phyloP scores from a whole-genome alignment of 306 rosid genomes.

The Senna tora region DNA sequence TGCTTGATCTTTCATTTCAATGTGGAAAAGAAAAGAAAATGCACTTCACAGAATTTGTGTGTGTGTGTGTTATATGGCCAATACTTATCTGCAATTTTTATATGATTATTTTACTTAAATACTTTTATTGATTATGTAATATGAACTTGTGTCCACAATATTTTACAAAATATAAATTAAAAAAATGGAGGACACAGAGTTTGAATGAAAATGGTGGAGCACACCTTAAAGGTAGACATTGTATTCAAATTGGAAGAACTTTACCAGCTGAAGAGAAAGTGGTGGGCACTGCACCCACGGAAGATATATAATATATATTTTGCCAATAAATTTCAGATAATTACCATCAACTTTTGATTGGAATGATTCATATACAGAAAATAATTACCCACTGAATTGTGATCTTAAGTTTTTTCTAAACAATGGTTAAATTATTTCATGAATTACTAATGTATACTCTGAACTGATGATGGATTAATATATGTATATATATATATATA shows the following conservation, averaged over 20 bases:
- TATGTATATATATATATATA: too few species aligned
- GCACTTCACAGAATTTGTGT: not conserved
- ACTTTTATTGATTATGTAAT: too few species aligned
- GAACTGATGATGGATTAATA: too few species aligned
- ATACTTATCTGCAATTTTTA: too few species aligned
- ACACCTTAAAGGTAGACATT: not conserved
- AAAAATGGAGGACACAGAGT: slow-evolving; percentile 2
- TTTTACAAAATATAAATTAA: not conserved
- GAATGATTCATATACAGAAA: not conserved
- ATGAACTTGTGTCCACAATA: not conserved
- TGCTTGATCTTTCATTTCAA: slow-evolving; percentile 12
- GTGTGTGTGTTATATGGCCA: not conserved
- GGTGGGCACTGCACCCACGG: not conserved
- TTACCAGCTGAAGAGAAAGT: not conserved
- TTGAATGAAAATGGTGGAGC: not conserved
- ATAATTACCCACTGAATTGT: not conserved
- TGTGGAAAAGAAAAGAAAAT: not conserved
- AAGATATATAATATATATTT: not conserved
- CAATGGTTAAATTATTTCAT: not conserved
- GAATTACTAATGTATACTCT: too few species aligned
- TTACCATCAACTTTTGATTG: not conserved
- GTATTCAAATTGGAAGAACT: not conserved
- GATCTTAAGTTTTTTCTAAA: not conserved
- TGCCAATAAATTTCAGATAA: not conserved
- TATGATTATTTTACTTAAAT: too few species aligned